Conservation (phyloP, 2,329 filamentous ascomycete species). For the Whalleya microplaca region DNA sequence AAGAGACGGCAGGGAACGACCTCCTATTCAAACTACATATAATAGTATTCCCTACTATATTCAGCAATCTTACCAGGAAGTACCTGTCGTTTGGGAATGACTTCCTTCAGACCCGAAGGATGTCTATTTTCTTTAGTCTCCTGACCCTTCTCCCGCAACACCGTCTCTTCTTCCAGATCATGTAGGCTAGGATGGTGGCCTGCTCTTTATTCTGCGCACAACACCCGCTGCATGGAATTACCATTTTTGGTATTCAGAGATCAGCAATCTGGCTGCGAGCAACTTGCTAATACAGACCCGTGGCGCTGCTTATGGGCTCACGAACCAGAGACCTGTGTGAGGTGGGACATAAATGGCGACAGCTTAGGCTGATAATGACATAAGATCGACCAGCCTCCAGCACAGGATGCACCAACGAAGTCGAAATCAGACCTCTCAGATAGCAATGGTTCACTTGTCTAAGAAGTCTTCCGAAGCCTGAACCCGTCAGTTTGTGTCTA, state of each 20-base stretch:
- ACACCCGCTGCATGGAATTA: not conserved
- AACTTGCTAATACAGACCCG: slow-evolving; percentile 13
- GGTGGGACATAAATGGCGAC: slow-evolving; percentile 14
- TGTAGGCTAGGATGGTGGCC: not conserved
- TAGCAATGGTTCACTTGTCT: not conserved
- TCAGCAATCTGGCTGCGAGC: slow-evolving; percentile 11
- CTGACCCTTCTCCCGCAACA: not conserved
- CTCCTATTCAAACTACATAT: too few relatives aligned
- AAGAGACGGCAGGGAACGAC: too few relatives aligned
- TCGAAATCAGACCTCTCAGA: not conserved
- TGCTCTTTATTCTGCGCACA: not conserved
- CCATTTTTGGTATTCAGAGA: slow-evolving; percentile 2
- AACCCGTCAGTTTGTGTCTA: not conserved
- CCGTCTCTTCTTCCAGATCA: not conserved
- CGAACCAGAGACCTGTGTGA: slow-evolving; percentile 5
- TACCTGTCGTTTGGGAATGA: not conserved
- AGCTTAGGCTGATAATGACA: slow-evolving; percentile 22
- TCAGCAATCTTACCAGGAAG: not conserved
- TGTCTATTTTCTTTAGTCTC: not conserved
- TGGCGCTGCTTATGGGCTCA: slow-evolving; percentile 4
- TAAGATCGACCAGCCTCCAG: slow-evolving; percentile 17
- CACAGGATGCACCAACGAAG: slow-evolving; percentile 13
- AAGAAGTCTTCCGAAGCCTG: slow-evolving; percentile 2
- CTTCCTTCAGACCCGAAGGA: not conserved
- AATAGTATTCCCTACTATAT: too few relatives aligned